Evolutionary conservation across 139 green algal genomes (phyloP), one percentile per base, ranked within the genome.

Genomic region (Picochlorum sp.): DNA sequence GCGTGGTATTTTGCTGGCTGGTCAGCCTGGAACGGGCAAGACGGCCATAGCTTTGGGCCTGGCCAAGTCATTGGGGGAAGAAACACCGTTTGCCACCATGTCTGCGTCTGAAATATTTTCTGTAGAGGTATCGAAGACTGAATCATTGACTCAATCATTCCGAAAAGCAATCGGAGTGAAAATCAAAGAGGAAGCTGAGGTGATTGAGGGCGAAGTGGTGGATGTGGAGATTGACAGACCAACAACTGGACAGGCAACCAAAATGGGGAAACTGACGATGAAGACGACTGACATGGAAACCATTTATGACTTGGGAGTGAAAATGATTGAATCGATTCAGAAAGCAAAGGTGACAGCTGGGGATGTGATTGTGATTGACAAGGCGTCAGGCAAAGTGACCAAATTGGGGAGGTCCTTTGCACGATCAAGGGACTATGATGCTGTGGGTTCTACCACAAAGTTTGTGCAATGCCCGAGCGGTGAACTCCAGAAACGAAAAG

Each of bases 201-300:
- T 99, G 49, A 97, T 99, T 21, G 94, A 99, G 74, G 94, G 93
- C 8, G 94, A 99, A 82, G 87, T 99, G 34, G 94, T 99, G 65
- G 94, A 99, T 71, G 85, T 99, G 38, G 92, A 99, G 63, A 96
- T 99, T 59, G 90, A 96, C 70, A 70, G 85, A 30, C 88, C 89
- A 56, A 83, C 89, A 50, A 70, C 71, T 1, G 85, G 86, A 9
- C 73, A 63, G 9, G 77, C 74, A 0, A 70, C 83, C 15, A 96
- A 96, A 67, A 91, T 78, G 74, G 88, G 94, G 38, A 95, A 96
- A 71, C 75, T 99, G 45, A 99, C 92, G 0, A 82, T 99, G 60
- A 99, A 98, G 66, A 99, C 94, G 1, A 99, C 90, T 1, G 94
- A 99, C 58, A 99, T 99, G 94, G 94, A 99, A 78, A 98, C 94